Evolutionary conservation across 2,329 filamentous ascomycete species (phyloP).

Genomic region (Penicillium sp.): DNA sequence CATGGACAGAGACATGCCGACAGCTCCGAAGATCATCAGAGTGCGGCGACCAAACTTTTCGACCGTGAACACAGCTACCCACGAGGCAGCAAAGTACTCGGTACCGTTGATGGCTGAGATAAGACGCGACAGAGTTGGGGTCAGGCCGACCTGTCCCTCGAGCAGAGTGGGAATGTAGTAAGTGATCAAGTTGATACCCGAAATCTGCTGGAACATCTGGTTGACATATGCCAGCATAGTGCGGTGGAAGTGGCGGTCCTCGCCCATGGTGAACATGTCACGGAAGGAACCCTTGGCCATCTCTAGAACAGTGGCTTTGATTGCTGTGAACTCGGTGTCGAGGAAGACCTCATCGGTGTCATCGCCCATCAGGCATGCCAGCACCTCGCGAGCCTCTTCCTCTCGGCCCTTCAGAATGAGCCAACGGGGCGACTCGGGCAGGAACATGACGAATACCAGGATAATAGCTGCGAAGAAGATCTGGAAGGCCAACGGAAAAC

Average conservation of each 20-base stretch:
- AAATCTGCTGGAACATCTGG: conserved; percentile 58
- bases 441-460: conserved; percentile 53
- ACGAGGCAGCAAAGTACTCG: conserved; percentile 57
- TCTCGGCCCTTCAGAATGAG: conserved; percentile 62
- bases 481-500: conserved; percentile 64
- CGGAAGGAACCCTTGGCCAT: conserved; percentile 58
- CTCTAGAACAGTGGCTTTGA: conserved; percentile 61
- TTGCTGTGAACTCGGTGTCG: conserved; percentile 56
- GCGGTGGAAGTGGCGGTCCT: conserved; percentile 60
- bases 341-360: conserved; percentile 54
- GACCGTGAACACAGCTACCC: conserved; percentile 55
- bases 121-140: conserved; percentile 47
- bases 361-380: conserved; percentile 56
- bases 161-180: conserved; percentile 50
- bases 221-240: conserved; percentile 60
- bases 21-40: conserved; percentile 72
- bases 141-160: conserved; percentile 45
- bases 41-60: conserved; percentile 62
- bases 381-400: conserved; percentile 57
- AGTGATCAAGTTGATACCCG: conserved; percentile 48
- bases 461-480: conserved; percentile 62
- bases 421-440: conserved; percentile 66
- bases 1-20: conserved; percentile 69
- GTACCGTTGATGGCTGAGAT: conserved; percentile 58
- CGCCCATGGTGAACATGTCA: conserved; percentile 64